These are phyloP conservation scores for Crinitomyces ghanaensis DNA, from an alignment of 805 yeast genomes.

Conservation along the genomic window DNA sequence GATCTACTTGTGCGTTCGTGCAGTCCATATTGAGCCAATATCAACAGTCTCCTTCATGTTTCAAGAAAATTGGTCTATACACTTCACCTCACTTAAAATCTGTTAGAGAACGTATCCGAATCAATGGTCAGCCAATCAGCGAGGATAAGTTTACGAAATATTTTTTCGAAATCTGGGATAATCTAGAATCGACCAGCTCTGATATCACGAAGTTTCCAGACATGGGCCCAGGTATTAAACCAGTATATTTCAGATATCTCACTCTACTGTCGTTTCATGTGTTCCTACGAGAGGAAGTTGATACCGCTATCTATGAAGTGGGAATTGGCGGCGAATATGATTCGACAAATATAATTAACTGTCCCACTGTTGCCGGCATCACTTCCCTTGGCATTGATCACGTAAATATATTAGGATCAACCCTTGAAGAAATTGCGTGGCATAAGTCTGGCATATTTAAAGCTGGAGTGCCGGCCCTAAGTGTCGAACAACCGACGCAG, in stretches of 20 bases:
- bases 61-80: slow-evolving; percentile 74
- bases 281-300: slow-evolving; percentile 78
- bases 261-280: slow-evolving; percentile 87
- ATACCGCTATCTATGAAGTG: slow-evolving; percentile 90
- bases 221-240: slow-evolving; percentile 63
- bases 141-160: slow-evolving; percentile 75
- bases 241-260: slow-evolving; percentile 85
- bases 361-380: slow-evolving; percentile 79
- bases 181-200: slow-evolving; percentile 47
- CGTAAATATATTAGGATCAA: slow-evolving; percentile 71
- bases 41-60: slow-evolving; percentile 18
- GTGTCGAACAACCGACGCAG: slow-evolving; percentile 42
- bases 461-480: slow-evolving; percentile 48
- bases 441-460: slow-evolving; percentile 93
- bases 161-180: slow-evolving; percentile 92
- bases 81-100: slow-evolving; percentile 93
- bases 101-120: slow-evolving; percentile 83
- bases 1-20: slow-evolving; percentile 92
- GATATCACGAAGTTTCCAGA: slow-evolving; percentile 53
- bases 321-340: slow-evolving; percentile 98
- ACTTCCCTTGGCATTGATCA: slow-evolving; percentile 88
- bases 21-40: slow-evolving; percentile 70
- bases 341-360: slow-evolving; percentile 77
- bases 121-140: slow-evolving; percentile 74
- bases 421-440: slow-evolving; percentile 87